Evolutionary conservation across 192 early-diverging fungal genomes (phyloP).

Genomic region (Coemansia sp.): DNA sequence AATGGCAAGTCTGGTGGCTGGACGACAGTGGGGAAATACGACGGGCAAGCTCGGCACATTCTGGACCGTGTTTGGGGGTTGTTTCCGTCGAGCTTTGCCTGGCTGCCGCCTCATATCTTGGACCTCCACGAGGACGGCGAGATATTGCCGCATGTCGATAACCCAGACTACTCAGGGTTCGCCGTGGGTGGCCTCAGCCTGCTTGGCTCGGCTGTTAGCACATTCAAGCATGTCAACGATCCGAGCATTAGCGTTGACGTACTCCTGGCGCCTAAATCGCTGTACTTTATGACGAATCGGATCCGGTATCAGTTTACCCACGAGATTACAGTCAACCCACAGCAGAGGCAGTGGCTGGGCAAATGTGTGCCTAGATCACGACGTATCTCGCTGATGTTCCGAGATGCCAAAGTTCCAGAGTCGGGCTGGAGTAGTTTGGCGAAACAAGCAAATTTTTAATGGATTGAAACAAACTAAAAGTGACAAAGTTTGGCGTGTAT

Average conservation of each 20-base stretch:
- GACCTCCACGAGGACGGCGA: slow-evolving; percentile 69
- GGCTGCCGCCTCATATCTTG: slow-evolving; percentile 77
- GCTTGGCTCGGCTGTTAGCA: slow-evolving; percentile 68
- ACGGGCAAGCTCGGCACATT: slow-evolving; percentile 51
- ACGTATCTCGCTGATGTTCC: slow-evolving; percentile 73
- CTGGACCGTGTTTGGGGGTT: slow-evolving; percentile 58
- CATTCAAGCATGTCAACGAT: slow-evolving; percentile 64
- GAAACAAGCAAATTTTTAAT: neutral
- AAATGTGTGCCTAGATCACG: slow-evolving; percentile 53
- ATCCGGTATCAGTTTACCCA: slow-evolving; percentile 80
- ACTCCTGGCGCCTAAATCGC: slow-evolving; percentile 58
- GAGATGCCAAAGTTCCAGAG: slow-evolving; percentile 54
- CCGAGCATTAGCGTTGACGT: slow-evolving; percentile 59
- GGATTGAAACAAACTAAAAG: neutral
- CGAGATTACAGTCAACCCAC: slow-evolving; percentile 61
- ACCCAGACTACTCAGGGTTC: slow-evolving; percentile 71
- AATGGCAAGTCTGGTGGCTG: slow-evolving; percentile 37
- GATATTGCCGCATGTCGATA: slow-evolving; percentile 81
- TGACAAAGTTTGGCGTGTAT: neutral
- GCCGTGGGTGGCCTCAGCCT: slow-evolving; percentile 75
- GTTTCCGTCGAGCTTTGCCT: slow-evolving; percentile 57
- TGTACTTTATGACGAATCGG: slow-evolving; percentile 70
- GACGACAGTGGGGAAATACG: slow-evolving; percentile 49
- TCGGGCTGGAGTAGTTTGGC: slow-evolving; percentile 40
- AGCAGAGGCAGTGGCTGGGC: slow-evolving; percentile 56